Conservation (phyloP, 345 rosid genomes). For the Brassica nigra region DNA sequence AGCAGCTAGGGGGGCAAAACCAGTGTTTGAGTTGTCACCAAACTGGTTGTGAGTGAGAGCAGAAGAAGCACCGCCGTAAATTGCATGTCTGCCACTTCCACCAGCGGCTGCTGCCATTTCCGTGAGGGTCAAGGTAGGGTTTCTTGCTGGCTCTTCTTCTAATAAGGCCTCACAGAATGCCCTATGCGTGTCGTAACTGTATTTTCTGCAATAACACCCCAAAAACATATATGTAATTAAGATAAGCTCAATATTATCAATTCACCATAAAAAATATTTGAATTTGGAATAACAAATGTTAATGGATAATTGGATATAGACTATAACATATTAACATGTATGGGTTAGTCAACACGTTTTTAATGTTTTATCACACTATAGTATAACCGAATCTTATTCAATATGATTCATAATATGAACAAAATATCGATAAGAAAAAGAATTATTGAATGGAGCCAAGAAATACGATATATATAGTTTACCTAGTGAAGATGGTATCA, state of each 20-base stretch:
- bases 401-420: not conserved
- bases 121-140: constrained; percentile 31
- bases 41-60: constrained; percentile 39
- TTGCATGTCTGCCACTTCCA: constrained; percentile 33
- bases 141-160: constrained; percentile 66
- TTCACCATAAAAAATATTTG: not conserved
- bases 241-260: not conserved
- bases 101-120: constrained; percentile 35
- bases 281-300: not conserved
- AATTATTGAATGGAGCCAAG: not conserved
- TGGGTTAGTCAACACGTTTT: not conserved
- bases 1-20: constrained; percentile 24
- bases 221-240: not conserved
- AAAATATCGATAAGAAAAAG: not conserved
- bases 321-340: not conserved
- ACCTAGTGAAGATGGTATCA: constrained; percentile 83
- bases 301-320: not conserved
- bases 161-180: constrained; percentile 83
- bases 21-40: constrained; percentile 17
- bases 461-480: constrained; percentile 25
- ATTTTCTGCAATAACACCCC: constrained; percentile 51
- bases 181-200: constrained; percentile 80
- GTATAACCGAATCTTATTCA: not conserved
- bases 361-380: not conserved
- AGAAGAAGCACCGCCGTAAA: constrained; percentile 43